Conservation (phyloP, 805 yeast species). For the Candida railenensis region DNA sequence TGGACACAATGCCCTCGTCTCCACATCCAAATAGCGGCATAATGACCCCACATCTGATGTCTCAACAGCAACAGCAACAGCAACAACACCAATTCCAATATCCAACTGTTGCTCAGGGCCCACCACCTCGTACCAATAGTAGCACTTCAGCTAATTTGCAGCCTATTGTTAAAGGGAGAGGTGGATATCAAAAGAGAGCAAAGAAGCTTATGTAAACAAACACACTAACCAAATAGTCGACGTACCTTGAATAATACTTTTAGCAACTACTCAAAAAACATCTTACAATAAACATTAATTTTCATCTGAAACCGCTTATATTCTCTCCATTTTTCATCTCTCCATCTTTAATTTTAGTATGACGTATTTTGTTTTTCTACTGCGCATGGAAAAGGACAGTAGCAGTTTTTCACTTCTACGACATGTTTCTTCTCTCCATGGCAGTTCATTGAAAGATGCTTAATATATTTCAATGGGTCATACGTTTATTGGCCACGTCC, state of each 20-base stretch:
- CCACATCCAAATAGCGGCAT: constrained; percentile 1
- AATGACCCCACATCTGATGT: not conserved
- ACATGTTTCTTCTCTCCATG: not conserved
- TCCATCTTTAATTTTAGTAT: not conserved
- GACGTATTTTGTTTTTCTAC: not conserved
- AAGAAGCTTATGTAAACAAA: constrained; percentile 32
- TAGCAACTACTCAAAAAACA: too few species aligned
- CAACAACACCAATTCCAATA: not conserved
- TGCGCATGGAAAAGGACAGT: not conserved
- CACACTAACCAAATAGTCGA: too few species aligned
- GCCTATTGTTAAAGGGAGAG: constrained; percentile 43
- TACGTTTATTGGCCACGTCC: constrained; percentile 19
- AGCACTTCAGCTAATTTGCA: constrained; percentile 12
- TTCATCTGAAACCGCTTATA: too few species aligned
- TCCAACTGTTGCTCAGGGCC: not conserved
- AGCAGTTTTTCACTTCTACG: not conserved
- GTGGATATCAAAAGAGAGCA: constrained; percentile 44
- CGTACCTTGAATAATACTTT: too few species aligned
- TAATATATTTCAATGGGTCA: constrained; percentile 1
- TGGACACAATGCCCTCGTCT: constrained; percentile 7
- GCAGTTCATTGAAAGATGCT: not conserved
- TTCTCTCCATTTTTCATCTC: too few species aligned
- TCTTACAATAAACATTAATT: too few species aligned
- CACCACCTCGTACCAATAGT: constrained; percentile 9
- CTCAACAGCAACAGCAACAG: constrained; percentile 4